Percentiles rank a stretch among this genome's conserved stretches.
phyloP scores from a whole-genome alignment of 441 rosid species.

The Melastoma candidum region DNA sequence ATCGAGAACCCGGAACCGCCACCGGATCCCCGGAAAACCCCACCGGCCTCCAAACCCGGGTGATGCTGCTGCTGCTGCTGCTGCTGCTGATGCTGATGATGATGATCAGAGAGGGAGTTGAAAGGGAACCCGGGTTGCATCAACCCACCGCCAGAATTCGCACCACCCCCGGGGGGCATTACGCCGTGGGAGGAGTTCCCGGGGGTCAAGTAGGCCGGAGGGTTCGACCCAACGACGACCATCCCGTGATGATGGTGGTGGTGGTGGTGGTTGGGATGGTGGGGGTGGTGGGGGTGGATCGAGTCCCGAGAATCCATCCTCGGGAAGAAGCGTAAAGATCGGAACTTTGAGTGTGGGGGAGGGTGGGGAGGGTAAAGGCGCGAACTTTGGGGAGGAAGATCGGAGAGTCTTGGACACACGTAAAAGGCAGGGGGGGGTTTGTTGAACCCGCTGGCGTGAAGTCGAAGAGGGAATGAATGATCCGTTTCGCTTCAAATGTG shows the following conservation, averaged over 20 bases:
- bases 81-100: no score
- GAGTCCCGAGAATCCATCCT: slow-evolving; percentile 6
- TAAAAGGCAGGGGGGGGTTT: no score
- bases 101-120: slow-evolving; percentile 19
- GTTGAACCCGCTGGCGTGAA: no score
- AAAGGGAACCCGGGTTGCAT: slow-evolving; percentile 24
- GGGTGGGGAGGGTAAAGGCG: neutral
- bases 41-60: slow-evolving; percentile 7
- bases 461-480: no score
- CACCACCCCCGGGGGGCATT: no score
- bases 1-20: slow-evolving; percentile 7
- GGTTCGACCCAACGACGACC: no score
- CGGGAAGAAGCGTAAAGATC: neutral
- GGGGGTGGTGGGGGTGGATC: slow-evolving; percentile 10
- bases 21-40: slow-evolving; percentile 29
- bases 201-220: no score
- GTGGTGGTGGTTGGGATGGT: slow-evolving; percentile 3
- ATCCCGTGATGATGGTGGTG: slow-evolving; percentile 1
- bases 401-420: no score
- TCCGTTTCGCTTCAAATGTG: no score
- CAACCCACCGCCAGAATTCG: neutral
- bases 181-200: no score
- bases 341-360: neutral
- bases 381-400: neutral
- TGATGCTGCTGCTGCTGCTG: no score